Conservation (phyloP, 352 stramenopile genomes). For the Globisporangium solare region DNA sequence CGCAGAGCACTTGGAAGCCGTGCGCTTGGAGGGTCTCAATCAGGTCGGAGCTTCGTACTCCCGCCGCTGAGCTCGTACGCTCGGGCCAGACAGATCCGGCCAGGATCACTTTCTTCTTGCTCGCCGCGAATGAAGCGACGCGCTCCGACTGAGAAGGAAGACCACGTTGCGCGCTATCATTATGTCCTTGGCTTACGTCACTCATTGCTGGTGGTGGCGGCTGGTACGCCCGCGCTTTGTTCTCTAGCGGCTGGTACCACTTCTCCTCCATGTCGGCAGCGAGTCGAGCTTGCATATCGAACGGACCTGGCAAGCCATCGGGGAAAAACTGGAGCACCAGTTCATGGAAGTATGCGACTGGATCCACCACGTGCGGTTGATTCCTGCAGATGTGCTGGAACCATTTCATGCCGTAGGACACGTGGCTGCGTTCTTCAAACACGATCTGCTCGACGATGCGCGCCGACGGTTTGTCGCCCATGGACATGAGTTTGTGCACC, state of each 20-base stretch:
- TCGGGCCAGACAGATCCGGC: constrained; percentile 81
- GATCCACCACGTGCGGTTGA: constrained; percentile 33
- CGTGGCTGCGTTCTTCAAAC: constrained; percentile 71
- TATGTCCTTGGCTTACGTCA: background rate
- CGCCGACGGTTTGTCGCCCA: constrained; percentile 63
- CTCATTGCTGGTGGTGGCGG: background rate
- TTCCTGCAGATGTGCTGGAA: constrained; percentile 49
- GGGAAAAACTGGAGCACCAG: constrained; percentile 75
- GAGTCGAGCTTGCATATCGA: constrained; percentile 65
- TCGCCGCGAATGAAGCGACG: constrained; percentile 38
- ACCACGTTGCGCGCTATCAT: background rate
- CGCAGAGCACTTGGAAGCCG: constrained; percentile 67
- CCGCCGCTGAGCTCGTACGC: constrained; percentile 83
- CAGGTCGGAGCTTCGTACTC: constrained; percentile 76
- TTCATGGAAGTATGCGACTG: constrained; percentile 74
- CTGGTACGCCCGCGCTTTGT: constrained; percentile 20
- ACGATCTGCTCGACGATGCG: constrained; percentile 75
- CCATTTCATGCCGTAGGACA: constrained; percentile 77
- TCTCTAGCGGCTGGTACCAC: constrained; percentile 77
- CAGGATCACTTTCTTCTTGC: constrained; percentile 70
- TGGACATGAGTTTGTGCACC: constrained; percentile 66
- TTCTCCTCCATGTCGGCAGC: constrained; percentile 60
- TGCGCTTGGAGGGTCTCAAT: constrained; percentile 60
- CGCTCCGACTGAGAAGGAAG: constrained; percentile 20
- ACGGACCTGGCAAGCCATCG: constrained; percentile 70